phyloP scores from a whole-genome alignment of 2,329 filamentous ascomycete species.

The Claviceps maximensis region DNA sequence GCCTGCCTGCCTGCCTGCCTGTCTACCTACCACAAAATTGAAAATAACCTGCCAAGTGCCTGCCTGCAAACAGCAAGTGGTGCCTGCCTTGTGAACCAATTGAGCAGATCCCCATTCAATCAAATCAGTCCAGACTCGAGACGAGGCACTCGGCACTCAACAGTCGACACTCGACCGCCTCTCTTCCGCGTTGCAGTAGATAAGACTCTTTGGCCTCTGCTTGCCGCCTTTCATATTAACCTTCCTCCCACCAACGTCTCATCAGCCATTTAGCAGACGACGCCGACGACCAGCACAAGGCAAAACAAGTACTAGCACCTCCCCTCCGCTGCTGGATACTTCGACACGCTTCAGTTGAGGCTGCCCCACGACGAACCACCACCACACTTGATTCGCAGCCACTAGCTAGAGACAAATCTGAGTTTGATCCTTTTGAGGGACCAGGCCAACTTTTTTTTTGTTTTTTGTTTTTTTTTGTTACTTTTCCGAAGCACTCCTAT shows the following conservation, averaged over 20 bases:
- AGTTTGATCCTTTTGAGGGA: not conserved
- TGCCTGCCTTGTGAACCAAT: not conserved
- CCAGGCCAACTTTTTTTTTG: not conserved
- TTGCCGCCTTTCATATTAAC: not conserved
- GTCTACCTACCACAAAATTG: too few relatives aligned
- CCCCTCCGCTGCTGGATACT: not conserved
- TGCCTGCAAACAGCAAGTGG: not conserved
- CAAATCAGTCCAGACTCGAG: too few relatives aligned
- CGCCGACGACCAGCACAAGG: not conserved
- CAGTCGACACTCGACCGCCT: too few relatives aligned
- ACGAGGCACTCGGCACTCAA: too few relatives aligned
- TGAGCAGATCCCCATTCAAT: not conserved
- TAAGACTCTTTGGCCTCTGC: not conserved
- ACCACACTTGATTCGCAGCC: not conserved
- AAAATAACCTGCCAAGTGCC: not conserved
- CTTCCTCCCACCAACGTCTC: not conserved
- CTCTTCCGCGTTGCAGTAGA: not conserved
- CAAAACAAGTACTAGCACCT: not conserved
- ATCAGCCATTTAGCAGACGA: not conserved
- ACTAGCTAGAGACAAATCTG: not conserved
- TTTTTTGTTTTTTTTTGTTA: not conserved
- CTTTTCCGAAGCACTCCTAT: too few relatives aligned
- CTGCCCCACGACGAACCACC: too few relatives aligned
- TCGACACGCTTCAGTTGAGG: not conserved
- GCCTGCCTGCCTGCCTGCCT: not conserved